phyloP scores from a whole-genome alignment of 2,329 filamentous ascomycete genomes.

The Ophiostoma perfectum region DNA sequence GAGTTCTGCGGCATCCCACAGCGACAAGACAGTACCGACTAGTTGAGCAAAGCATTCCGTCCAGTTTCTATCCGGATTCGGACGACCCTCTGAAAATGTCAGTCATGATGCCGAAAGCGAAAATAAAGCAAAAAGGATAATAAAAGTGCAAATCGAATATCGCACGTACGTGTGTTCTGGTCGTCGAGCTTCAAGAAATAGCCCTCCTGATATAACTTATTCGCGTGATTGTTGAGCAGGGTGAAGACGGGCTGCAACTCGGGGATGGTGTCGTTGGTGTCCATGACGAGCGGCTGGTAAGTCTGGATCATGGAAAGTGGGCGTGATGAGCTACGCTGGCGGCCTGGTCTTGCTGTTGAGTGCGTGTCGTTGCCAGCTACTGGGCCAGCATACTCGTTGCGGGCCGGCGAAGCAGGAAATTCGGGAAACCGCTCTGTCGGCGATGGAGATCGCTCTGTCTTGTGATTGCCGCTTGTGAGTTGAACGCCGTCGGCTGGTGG shows the following conservation, averaged over 20 bases:
- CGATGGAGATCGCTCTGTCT: constrained; percentile 6
- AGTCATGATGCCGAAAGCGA: constrained; percentile 22
- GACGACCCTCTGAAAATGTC: constrained; percentile 64
- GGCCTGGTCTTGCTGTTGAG: constrained; percentile 32
- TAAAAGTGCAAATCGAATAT: constrained; percentile 38
- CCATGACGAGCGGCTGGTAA: constrained; percentile 80
- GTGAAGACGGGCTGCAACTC: constrained; percentile 93
- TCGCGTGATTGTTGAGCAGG: constrained; percentile 88
- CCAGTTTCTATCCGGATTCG: constrained; percentile 83
- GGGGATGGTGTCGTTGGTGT: constrained; percentile 79
- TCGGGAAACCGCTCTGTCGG: constrained; percentile 25
- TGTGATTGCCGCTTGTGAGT: no score
- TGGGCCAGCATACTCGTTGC: constrained; percentile 39
- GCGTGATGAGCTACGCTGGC: constrained; percentile 51
- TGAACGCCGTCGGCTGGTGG: background rate
- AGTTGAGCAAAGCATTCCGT: constrained; percentile 96
- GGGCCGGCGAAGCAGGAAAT: constrained; percentile 29
- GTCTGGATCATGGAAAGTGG: constrained; percentile 82
- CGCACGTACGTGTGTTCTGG: constrained; percentile 68
- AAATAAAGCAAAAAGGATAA: background rate
- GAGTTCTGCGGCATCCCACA: constrained; percentile 92
- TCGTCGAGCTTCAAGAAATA: constrained; percentile 97
- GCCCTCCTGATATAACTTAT: constrained; percentile 95
- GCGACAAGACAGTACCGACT: constrained; percentile 85
- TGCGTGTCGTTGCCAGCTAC: constrained; percentile 34